Conservation (phyloP, 176 grass and related monocot species). For the Oryza brachyantha region DNA sequence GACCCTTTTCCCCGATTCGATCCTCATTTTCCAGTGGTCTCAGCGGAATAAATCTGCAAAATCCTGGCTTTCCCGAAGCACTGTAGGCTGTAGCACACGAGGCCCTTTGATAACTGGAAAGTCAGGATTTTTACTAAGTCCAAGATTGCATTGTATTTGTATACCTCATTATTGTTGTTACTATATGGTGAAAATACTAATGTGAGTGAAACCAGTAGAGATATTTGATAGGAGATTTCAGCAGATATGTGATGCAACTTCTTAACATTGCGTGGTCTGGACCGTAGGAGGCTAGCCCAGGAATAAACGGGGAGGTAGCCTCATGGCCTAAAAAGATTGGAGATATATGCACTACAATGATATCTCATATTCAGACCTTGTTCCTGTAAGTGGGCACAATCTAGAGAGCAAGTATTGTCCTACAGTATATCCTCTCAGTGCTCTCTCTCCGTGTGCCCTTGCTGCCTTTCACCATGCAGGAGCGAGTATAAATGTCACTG, state of each 20-base stretch:
- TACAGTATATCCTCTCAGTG: conserved; percentile 23
- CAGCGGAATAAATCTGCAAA: conserved; percentile 1
- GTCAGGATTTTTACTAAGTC: not conserved
- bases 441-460: not conserved
- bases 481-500: conserved; percentile 20
- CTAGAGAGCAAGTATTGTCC: conserved; percentile 12
- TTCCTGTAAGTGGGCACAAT: not conserved
- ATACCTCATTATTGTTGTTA: not conserved
- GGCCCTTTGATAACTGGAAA: too few species aligned
- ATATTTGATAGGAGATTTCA: not conserved
- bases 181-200: not conserved
- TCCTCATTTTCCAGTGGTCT: not conserved
- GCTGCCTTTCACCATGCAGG: not conserved
- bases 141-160: not conserved
- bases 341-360: not conserved
- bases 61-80: not conserved
- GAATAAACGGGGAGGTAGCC: not conserved
- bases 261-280: not conserved
- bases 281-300: not conserved
- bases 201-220: not conserved
- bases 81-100: not conserved
- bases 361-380: not conserved
- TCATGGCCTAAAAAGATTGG: not conserved
- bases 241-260: not conserved
- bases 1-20: conserved; percentile 7